Conservation (phyloP, 2,329 filamentous ascomycete species). For the Penicillium sp. region DNA sequence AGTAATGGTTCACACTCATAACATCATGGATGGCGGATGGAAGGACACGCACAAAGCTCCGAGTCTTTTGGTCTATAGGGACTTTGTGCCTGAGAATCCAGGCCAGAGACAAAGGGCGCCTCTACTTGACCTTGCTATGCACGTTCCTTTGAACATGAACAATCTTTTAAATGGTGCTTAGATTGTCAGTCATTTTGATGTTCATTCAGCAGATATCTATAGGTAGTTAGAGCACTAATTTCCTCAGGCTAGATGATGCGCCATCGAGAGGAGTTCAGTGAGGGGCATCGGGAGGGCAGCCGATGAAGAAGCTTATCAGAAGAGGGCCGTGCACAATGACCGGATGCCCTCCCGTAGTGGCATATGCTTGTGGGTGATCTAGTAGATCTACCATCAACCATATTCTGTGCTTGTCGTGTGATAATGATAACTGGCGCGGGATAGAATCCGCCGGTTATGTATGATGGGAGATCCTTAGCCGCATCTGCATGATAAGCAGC, state of each 20-base stretch:
- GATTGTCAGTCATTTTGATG: not conserved
- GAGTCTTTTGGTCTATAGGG: not conserved
- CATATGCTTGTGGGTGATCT: not conserved
- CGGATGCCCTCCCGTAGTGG: not conserved
- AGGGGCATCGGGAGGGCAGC: constrained; percentile 1
- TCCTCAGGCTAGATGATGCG: not conserved
- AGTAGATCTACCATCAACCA: not conserved
- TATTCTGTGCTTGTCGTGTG: not conserved
- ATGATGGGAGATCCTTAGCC: not conserved
- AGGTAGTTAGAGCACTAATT: not conserved
- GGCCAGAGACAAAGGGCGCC: not conserved
- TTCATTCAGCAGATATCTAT: not conserved
- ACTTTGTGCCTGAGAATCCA: not conserved
- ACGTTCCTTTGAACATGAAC: too few species aligned
- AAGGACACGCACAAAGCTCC: not conserved
- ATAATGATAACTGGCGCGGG: not conserved
- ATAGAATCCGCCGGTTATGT: not conserved
- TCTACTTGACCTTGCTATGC: too few species aligned
- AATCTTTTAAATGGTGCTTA: not conserved
- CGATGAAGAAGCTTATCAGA: constrained; percentile 2
- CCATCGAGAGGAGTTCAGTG: not conserved
- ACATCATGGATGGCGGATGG: not conserved
- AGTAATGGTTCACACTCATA: not conserved
- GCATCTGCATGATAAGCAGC: not conserved
- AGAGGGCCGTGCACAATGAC: not conserved